These are phyloP conservation scores for Penicillium samsonianum DNA, from an alignment of 495 filamentous ascomycete genomes.

Conservation along the genomic window DNA sequence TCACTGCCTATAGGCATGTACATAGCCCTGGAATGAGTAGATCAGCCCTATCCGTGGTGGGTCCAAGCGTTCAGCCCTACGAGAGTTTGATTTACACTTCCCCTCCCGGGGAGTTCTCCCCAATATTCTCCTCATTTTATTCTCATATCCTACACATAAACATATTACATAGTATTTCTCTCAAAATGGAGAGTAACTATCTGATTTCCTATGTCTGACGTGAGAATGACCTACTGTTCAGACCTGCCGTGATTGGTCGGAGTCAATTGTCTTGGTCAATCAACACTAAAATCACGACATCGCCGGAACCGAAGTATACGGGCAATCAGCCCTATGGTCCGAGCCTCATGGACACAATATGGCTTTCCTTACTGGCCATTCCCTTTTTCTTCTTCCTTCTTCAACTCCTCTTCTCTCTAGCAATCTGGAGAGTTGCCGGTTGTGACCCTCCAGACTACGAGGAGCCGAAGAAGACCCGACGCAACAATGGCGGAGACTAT, in stretches of 20 bases:
- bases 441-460: background rate
- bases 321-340: background rate
- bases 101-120: background rate
- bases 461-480: background rate
- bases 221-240: background rate
- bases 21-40: background rate
- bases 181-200: background rate
- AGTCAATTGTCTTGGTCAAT: slow-evolving; percentile 3
- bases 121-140: background rate
- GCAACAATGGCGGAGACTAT: slow-evolving; percentile 11
- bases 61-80: background rate
- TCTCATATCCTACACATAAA: background rate
- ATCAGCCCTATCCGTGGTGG: background rate
- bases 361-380: background rate
- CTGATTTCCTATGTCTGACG: background rate
- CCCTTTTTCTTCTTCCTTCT: slow-evolving; percentile 6
- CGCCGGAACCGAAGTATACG: slow-evolving; percentile 5
- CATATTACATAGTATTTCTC: no score
- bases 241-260: background rate
- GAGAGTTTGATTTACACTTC: background rate
- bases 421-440: slow-evolving; percentile 2
- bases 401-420: slow-evolving; percentile 4
- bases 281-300: slow-evolving; percentile 10
- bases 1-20: background rate
- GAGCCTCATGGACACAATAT: slow-evolving; percentile 1